phyloP scores from a whole-genome alignment of 2,329 filamentous ascomycete genomes.

The Kalaharituber pfeilii region DNA sequence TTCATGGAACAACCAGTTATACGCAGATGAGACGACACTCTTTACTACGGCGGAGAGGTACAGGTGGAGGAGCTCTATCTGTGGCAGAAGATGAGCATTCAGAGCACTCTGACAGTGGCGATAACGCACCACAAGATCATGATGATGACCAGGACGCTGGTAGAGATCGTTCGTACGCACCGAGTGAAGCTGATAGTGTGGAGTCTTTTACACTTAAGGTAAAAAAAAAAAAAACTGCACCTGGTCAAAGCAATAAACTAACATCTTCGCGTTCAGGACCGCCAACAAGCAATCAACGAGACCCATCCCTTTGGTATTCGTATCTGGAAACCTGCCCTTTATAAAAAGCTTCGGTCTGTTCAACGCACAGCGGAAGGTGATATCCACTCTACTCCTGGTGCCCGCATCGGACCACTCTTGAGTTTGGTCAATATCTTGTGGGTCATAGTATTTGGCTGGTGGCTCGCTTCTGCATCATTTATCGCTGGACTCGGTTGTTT shows the following conservation, averaged over 20 bases:
- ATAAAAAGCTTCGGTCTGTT: conserved; percentile 94
- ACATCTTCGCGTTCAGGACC: conserved; percentile 39
- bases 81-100: conserved; percentile 9
- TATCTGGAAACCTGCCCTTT: conserved; percentile 95
- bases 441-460: conserved; percentile 90
- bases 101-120: neutral
- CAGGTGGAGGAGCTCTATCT: conserved; percentile 3
- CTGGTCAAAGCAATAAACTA: neutral
- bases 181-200: conserved; percentile 76
- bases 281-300: conserved; percentile 94
- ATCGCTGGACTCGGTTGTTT: conserved; percentile 63
- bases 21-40: conserved; percentile 18
- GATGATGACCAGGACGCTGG: conserved; percentile 23
- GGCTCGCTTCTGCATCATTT: conserved; percentile 64
- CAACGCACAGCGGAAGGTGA: conserved; percentile 92
- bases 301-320: conserved; percentile 97
- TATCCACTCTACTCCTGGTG: conserved; percentile 86
- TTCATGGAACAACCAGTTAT: conserved; percentile 21
- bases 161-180: conserved; percentile 49
- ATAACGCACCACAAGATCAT: conserved; percentile 16
- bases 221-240: neutral
- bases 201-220: conserved; percentile 58
- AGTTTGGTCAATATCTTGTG: conserved; percentile 77
- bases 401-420: conserved; percentile 67
- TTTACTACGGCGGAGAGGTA: conserved; percentile 14